Evolutionary conservation across 2,329 filamentous ascomycete genomes (phyloP).

Genomic region (Fusarium solani-melongenae): DNA sequence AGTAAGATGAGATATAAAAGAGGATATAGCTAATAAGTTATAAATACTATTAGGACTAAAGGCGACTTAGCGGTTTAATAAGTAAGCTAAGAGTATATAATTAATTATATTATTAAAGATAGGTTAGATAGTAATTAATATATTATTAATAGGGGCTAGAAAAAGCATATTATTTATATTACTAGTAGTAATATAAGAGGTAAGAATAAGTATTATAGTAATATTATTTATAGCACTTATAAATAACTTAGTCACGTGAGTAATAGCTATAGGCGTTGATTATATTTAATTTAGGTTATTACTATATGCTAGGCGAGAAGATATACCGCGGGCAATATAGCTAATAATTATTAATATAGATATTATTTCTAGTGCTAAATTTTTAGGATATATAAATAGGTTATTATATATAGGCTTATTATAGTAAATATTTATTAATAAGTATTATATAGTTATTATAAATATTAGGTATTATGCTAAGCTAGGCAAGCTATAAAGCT

Average conservation of each 20-base stretch:
- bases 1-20: background rate
- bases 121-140: background rate
- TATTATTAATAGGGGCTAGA: background rate
- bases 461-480: background rate
- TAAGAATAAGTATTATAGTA: background rate
- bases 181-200: background rate
- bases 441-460: background rate
- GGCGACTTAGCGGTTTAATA: background rate
- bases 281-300: background rate
- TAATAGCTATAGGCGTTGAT: background rate
- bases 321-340: background rate
- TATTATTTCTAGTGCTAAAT: background rate
- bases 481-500: background rate
- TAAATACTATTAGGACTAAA: background rate
- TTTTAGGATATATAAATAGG: background rate
- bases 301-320: background rate
- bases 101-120: background rate
- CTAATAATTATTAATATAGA: background rate
- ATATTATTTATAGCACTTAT: background rate
- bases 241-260: background rate
- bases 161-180: background rate
- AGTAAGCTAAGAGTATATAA: background rate
- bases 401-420: background rate
- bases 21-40: background rate
- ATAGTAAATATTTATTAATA: background rate